Evolutionary conservation across 225 moss, liverwort and hornwort genomes (phyloP), one percentile per base, ranked within the genome.

Genomic region (Pseudisothecium myosuroides): DNA sequence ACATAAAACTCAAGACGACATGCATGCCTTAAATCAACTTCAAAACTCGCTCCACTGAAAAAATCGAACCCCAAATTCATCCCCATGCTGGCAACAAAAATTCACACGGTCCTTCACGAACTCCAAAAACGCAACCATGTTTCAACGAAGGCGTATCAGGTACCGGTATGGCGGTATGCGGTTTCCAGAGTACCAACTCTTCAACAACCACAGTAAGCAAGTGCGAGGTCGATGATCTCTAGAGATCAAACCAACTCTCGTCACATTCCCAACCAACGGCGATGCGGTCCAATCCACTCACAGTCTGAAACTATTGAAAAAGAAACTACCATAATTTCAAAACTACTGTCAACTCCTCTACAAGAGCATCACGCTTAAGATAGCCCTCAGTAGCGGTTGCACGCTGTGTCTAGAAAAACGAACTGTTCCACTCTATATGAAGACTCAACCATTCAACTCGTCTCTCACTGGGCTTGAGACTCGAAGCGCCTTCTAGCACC

Each of bases 201-300:
- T 76, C 76, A 82, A 47, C 59, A 32, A 76, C 76, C 76, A 32
- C 37, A 58, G 58, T 15, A 39, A 69, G 63, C 72, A 10, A 71
- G 84, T 63, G 84, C 69, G 84, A 90, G 84, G 90, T 90, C 90
- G 90, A 76, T 71, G 61, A 87, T 45, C 45, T 13, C 45, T 13
- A 55, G 3, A 71, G n/a, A 37, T 88, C 90, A 84, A 88, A 90
- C 90, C 88, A 90, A 90, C 90, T 88, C 87, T 84, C 90, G 84
- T 84, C 84, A 84, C 87, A 61, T 72, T 61, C 56, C 56, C 76
- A 43, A 78, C 90, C 54, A 41, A 36, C 59, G 87, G 68, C 36
- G 69, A 34, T n/a, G 61, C 84, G 79, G 87, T 84, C 84, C 60
- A 52, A 43, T 43, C 62, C n/a, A n/a, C n/a, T 62, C 66, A 29